Evolutionary conservation across 2,329 filamentous ascomycete genomes (phyloP), one percentile per base, ranked within the genome.

Genomic region (Coniochaeta hoffmannii): DNA sequence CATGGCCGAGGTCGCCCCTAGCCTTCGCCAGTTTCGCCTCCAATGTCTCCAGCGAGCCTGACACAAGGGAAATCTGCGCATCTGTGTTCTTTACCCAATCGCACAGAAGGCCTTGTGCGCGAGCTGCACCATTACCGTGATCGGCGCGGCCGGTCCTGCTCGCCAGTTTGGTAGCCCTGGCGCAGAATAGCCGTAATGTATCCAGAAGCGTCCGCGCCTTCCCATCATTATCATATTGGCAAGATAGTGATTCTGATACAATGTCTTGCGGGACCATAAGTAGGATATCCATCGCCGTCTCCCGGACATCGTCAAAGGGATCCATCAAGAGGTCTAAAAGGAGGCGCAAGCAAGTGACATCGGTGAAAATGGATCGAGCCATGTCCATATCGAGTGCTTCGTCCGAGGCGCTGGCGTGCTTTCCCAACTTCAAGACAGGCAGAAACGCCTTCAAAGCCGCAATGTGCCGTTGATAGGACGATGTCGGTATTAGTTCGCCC

Each of bases 301-400:
- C 83, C 61, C 93, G 81, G 4, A 97, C 88, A 68, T 99, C 94
- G 56, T 97, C 94, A 64, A 96, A 99, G 0, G 93, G 90, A 63
- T 99, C 89, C 65, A 96, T 77, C 8, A 96, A 71, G 22, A 96
- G 80, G 67, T 96, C 90, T 14, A 92, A 73, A 7, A 97, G 73
- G 4, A 85, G 75, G 50, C 87, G 77, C 11, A 82, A 70, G 73
- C 87, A 82, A 0, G 69, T 75, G 3, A 63, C 61, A 50, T 81
- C 77, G 12, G 66, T 66, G 15, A 71, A 68, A 2, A 72, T 61
- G 5, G 66, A 55, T 17, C 46, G 51, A 2, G 60, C 65, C 31
- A 63, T 54, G 22, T 60, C 62, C 4, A 53, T 56, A 41, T 69
- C 67, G 9, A 67, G 34, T 1, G 28, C 53, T 12, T 67, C 66